phyloP scores from a whole-genome alignment of 345 rosid species.

The Murraya koenigii region DNA sequence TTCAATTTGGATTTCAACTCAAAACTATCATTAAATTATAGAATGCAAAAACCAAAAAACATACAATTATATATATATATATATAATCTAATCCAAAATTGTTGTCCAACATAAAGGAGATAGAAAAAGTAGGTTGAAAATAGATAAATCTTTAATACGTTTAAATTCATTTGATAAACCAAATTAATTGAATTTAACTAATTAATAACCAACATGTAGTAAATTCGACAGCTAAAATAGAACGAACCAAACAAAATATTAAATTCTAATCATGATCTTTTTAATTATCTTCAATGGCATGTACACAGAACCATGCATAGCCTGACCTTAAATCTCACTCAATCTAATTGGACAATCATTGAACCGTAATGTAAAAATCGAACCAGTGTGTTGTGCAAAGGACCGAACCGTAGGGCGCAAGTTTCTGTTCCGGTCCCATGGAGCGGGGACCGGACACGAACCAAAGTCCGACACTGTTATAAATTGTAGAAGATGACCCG shows the following conservation, averaged over 20 bases:
- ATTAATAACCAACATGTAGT: background rate
- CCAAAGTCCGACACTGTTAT: slow-evolving; percentile 25
- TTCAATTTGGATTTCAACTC: too few relatives aligned
- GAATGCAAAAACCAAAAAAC: too few relatives aligned
- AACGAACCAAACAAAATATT: background rate
- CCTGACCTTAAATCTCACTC: background rate
- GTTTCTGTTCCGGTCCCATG: slow-evolving; percentile 21
- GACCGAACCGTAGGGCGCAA: slow-evolving; percentile 11
- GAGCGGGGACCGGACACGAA: slow-evolving; percentile 33
- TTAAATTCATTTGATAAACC: background rate
- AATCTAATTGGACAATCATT: background rate
- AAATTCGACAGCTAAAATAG: background rate
- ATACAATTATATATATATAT: too few relatives aligned
- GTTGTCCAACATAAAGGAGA: background rate
- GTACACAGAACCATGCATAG: background rate
- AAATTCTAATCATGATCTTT: background rate
- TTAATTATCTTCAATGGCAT: background rate
- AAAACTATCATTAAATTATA: too few relatives aligned
- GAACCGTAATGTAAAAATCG: background rate
- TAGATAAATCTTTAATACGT: background rate
- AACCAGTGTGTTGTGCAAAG: background rate
- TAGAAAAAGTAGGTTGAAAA: background rate
- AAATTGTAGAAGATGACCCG: slow-evolving; percentile 23
- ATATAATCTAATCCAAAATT: background rate
- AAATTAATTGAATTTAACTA: background rate